Evolutionary conservation across 2,329 filamentous ascomycete species (phyloP).

Genomic region (Monilinia fructigena): DNA sequence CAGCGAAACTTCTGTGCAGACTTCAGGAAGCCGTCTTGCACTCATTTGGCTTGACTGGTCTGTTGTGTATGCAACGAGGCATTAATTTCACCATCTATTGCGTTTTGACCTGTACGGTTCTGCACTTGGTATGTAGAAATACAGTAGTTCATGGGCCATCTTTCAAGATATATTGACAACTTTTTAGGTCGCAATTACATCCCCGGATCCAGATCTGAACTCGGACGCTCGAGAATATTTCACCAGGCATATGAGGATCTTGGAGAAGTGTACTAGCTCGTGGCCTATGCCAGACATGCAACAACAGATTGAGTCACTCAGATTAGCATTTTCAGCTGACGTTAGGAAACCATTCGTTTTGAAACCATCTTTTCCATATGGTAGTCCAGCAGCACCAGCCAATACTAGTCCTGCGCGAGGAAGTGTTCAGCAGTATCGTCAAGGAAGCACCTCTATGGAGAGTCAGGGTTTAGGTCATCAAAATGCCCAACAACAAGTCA

Average conservation of each 20-base stretch:
- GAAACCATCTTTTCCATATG: constrained; percentile 83
- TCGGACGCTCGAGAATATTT: constrained; percentile 85
- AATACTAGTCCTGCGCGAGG: constrained; percentile 33
- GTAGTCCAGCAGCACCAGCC: constrained; percentile 57
- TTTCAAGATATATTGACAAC: constrained; percentile 23
- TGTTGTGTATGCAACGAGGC: constrained; percentile 89
- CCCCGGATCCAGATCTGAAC: constrained; percentile 85
- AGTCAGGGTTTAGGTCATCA: constrained; percentile 52
- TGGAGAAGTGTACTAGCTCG: constrained; percentile 78
- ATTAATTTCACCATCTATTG: constrained; percentile 96
- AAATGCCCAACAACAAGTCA: constrained; percentile 55
- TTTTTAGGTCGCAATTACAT: constrained; percentile 80
- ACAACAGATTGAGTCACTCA: constrained; percentile 82
- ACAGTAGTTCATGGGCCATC: not conserved
- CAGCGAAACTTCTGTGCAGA: constrained; percentile 81
- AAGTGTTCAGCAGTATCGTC: constrained; percentile 34
- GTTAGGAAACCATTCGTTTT: constrained; percentile 81
- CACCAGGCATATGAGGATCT: constrained; percentile 86
- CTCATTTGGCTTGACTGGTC: constrained; percentile 72
- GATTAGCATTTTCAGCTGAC: constrained; percentile 89
- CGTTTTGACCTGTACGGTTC: constrained; percentile 84
- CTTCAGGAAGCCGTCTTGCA: constrained; percentile 81
- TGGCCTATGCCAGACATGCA: constrained; percentile 91
- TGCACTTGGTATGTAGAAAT: constrained; percentile 73
- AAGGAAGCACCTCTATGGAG: constrained; percentile 37